These are phyloP conservation scores for Salvia rosmarinus DNA, from an alignment of 257 asterid species.

Conservation along the genomic window DNA sequence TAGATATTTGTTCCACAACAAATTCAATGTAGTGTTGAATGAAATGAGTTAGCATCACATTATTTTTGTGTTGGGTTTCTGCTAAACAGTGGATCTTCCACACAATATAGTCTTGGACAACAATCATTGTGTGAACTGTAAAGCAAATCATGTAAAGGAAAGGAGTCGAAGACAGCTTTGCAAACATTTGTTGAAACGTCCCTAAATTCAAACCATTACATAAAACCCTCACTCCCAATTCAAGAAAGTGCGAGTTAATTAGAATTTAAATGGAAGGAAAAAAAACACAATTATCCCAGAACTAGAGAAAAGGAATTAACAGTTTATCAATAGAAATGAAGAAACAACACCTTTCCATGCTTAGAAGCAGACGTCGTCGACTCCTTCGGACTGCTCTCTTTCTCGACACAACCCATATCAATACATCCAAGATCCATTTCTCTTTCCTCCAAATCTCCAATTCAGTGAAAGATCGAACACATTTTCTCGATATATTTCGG, in stretches of 20 bases:
- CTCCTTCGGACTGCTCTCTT: constrained; percentile 50
- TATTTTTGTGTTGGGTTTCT: not conserved
- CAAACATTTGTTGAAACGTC: not conserved
- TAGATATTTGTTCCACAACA: not conserved
- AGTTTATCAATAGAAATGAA: not conserved
- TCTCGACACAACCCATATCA: constrained; percentile 76
- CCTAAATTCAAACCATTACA: constrained; percentile 21
- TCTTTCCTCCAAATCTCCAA: constrained; percentile 7
- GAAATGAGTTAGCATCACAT: not conserved
- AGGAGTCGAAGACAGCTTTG: not conserved
- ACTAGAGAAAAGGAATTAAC: not conserved
- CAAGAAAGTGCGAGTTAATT: constrained; percentile 2
- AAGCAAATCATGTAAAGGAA: not conserved
- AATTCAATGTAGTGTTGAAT: not conserved
- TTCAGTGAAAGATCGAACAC: not conserved
- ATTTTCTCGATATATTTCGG: constrained; percentile 12
- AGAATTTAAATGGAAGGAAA: not conserved
- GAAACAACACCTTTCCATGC: constrained; percentile 62
- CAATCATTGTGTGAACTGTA: too few relatives aligned
- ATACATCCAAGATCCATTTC: constrained; percentile 87
- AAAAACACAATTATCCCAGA: not conserved
- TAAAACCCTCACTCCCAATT: not conserved
- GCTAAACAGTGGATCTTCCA: not conserved
- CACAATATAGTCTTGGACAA: not conserved
- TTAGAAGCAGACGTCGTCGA: constrained; percentile 58